A percentile compares a stretch with the other conserved stretches of the same genome.
phyloP scores from a whole-genome alignment of 2,329 filamentous ascomycete species.

The Achaetomium macrosporum region DNA sequence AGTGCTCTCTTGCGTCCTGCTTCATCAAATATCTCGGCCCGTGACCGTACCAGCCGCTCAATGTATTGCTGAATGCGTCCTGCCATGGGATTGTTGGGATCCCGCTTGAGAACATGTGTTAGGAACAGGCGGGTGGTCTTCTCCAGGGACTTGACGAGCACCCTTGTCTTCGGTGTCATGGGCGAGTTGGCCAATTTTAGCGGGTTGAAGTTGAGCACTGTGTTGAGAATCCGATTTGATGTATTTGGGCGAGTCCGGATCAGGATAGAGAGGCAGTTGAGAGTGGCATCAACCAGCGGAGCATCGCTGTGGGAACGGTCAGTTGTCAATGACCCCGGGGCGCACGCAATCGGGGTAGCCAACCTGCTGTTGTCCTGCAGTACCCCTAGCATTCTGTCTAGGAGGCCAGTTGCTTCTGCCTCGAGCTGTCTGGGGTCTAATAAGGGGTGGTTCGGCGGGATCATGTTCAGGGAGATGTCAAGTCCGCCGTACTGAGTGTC shows the following conservation, averaged over 20 bases:
- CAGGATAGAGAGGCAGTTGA: conserved; percentile 81
- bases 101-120: conserved; percentile 74
- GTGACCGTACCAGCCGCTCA: conserved; percentile 72
- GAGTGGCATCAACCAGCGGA: conserved; percentile 79
- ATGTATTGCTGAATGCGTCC: conserved; percentile 81
- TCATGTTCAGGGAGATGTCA: conserved; percentile 81
- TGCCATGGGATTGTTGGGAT: conserved; percentile 69
- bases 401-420: conserved; percentile 82
- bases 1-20: conserved; percentile 69
- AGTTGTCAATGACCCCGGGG: neutral
- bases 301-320: conserved; percentile 59
- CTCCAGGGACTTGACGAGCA: conserved; percentile 89
- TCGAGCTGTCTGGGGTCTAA: conserved; percentile 77
- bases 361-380: conserved; percentile 84
- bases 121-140: conserved; percentile 82
- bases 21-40: conserved; percentile 75
- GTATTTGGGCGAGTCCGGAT: conserved; percentile 76
- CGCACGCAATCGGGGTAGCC: conserved; percentile 26
- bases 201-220: conserved; percentile 87
- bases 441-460: conserved; percentile 75
- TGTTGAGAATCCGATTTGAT: conserved; percentile 77
- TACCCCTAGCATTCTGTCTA: conserved; percentile 80
- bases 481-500: conserved; percentile 57
- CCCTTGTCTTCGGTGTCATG: conserved; percentile 70
- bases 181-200: conserved; percentile 71